Percentiles rank a stretch among this genome's conserved stretches.
Conservation (phyloP, 148 eudicot genomes). For the Rheum nobile region DNA sequence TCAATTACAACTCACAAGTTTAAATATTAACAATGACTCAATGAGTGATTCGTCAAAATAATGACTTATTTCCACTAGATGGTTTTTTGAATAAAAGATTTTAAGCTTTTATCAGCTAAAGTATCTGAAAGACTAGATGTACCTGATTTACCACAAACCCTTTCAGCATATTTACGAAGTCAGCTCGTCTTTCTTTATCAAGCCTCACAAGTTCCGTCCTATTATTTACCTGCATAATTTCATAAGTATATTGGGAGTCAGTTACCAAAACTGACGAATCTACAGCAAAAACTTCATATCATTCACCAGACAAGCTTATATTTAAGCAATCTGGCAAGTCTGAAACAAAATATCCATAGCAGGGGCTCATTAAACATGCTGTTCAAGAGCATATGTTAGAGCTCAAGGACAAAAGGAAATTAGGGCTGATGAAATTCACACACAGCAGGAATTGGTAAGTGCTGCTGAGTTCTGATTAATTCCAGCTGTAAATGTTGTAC, state of each 20-base stretch:
- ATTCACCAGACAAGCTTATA: neutral
- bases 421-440: neutral
- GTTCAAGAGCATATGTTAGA: neutral
- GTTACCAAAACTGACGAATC: neutral
- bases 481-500: neutral
- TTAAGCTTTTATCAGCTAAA: neutral
- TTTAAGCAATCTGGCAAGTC: neutral
- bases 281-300: neutral
- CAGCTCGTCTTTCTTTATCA: constrained; percentile 66
- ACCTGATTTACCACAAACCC: constrained; percentile 98
- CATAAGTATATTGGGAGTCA: neutral
- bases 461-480: neutral
- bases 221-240: constrained; percentile 72
- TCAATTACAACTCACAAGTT: neutral
- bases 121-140: constrained; percentile 2
- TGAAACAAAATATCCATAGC: neutral
- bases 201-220: constrained; percentile 78
- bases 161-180: constrained; percentile 85
- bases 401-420: neutral
- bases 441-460: neutral
- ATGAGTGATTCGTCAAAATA: neutral
- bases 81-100: neutral
- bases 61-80: neutral
- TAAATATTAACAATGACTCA: neutral
- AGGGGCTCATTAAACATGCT: neutral